Percentiles rank a stretch among this genome's conserved stretches.
These are phyloP conservation scores for Alectoria sarmentosa DNA, from an alignment of 495 filamentous ascomycete genomes.

Conservation along the genomic window DNA sequence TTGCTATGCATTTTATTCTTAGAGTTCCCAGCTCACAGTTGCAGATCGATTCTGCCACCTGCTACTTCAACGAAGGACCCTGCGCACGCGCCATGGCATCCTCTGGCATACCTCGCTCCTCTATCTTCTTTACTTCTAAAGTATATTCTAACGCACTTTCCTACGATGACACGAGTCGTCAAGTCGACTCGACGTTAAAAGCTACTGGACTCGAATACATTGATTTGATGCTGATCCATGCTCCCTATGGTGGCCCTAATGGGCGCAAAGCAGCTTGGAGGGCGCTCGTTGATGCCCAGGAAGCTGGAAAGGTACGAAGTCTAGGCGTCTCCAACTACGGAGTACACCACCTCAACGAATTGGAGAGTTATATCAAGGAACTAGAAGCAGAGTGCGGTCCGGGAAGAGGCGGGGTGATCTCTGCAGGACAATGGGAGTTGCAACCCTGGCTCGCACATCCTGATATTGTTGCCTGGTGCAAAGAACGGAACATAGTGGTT, in stretches of 20 bases:
- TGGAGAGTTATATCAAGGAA: no score
- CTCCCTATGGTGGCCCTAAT: conserved; percentile 48
- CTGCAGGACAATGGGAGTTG: conserved; percentile 87
- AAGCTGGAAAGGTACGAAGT: conserved; percentile 54
- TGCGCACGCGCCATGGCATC: no score
- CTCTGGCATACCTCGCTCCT: conserved; percentile 50
- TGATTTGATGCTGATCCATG: conserved; percentile 57
- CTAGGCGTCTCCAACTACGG: conserved; percentile 62
- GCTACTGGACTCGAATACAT: conserved; percentile 52
- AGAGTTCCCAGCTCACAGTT: no score
- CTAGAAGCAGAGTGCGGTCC: no score
- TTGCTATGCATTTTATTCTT: no score
- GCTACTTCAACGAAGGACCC: no score
- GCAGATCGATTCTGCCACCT: no score
- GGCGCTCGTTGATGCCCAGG: conserved; percentile 54
- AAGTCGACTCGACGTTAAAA: conserved; percentile 45
- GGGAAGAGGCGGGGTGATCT: conserved; percentile 42
- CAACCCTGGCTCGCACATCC: conserved; percentile 54
- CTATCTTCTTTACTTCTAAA: conserved; percentile 69
- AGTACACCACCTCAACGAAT: conserved; percentile 3
- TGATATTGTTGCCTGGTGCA: conserved; percentile 39
- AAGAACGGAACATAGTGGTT: conserved; percentile 45
- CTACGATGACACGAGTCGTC: conserved; percentile 34
- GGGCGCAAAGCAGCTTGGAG: conserved; percentile 45
- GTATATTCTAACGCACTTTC: conserved; percentile 50